phyloP scores from a whole-genome alignment of 2,329 filamentous ascomycete genomes.

The Aspergillus novoparasiticus region DNA sequence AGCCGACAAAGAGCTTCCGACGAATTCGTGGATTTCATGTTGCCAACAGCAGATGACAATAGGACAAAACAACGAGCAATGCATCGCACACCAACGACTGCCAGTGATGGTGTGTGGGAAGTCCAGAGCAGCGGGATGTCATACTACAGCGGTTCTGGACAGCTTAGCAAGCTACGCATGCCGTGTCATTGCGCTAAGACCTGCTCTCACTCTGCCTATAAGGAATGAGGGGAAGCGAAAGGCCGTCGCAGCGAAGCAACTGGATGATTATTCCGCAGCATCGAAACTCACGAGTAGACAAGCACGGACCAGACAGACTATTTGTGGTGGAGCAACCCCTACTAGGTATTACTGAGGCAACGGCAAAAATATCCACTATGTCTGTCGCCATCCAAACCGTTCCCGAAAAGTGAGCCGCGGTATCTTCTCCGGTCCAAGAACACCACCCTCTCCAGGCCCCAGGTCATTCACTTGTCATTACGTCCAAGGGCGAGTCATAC shows the following conservation, averaged over 20 bases:
- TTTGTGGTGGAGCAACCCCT: background rate
- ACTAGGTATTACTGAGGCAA: background rate
- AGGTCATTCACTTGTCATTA: background rate
- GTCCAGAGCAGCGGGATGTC: background rate
- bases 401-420: background rate
- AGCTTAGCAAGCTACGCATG: background rate
- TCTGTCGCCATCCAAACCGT: background rate
- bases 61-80: background rate
- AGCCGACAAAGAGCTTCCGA: too few species aligned
- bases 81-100: background rate
- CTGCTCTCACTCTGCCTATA: background rate
- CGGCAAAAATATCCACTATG: background rate
- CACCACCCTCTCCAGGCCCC: background rate
- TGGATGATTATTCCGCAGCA: background rate
- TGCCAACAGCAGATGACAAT: background rate
- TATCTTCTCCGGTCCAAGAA: background rate
- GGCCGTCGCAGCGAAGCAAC: too few species aligned
- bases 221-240: background rate
- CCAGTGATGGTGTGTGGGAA: background rate
- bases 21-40: background rate
- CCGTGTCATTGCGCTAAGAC: background rate
- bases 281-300: background rate
- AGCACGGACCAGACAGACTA: background rate
- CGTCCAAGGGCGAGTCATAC: background rate
- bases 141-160: background rate